Evolutionary conservation across 192 early-diverging fungal species (phyloP), one percentile per base, ranked within the genome.

Genomic region (Backusella tarrabulga): DNA sequence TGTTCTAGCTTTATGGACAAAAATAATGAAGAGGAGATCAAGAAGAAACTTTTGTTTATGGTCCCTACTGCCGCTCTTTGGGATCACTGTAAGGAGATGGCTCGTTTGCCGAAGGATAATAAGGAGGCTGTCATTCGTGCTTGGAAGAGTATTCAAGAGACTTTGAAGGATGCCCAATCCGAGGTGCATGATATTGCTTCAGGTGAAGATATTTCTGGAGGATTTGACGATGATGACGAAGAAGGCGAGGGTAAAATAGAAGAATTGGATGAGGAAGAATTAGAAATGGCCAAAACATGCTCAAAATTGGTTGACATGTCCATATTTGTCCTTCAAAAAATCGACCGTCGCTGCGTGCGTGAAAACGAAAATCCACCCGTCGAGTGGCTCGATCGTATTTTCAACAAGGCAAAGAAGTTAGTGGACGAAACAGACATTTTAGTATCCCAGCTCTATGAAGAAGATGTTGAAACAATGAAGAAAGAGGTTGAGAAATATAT

Each of bases 341-440:
- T 82, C 17, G 68, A 78, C 52, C 42, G 73, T 40, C 54, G 79
- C 1, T 80, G 68, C 34, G 50, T 76, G 14, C 46, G 50, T 35
- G 67, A 56, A 50, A 41, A 44, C 34, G 42, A 23, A n/a, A 36
- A n/a, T 5, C 54, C 60, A 26, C 44, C 34, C 34, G 50, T 68
- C 1, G 19, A 63, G 26, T 78, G 68, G 72, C 52, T 70, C 15
- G 76, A 74, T 46, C 15, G n/a, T 5, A 15, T 79, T 6, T 60
- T 34, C 44, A 36, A 21, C 3, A 52, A 68, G 14, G 80, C 68
- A 9, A 63, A 32, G 1, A 26, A 8, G 1, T 71, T 82, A 6
- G 63, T 69, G 21, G 80, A 82, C 19, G 77, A 78, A 77, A 68
- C 74, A 9, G 80, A 82, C 29, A 60, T 78, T 3, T 50, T 82